These are phyloP conservation scores for Cenchrus americanus DNA, from an alignment of 176 grass and related monocot species.

Conservation along the genomic window DNA sequence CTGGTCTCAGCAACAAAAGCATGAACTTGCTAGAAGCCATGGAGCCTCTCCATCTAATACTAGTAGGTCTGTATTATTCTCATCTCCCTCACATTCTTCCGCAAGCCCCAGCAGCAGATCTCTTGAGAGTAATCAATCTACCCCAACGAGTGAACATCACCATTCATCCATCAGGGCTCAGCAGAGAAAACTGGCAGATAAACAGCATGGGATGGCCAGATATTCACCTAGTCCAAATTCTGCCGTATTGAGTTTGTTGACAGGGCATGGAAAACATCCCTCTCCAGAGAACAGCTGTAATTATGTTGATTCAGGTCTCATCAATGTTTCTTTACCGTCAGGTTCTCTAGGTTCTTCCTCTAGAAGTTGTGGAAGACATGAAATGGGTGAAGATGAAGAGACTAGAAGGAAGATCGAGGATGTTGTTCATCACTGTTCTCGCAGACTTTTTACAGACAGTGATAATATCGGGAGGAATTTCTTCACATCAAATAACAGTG, in stretches of 20 bases:
- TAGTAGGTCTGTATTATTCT: slow-evolving; percentile 49
- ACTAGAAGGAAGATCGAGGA: slow-evolving; percentile 51
- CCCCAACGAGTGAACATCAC: slow-evolving; percentile 42
- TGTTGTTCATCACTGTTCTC: slow-evolving; percentile 44
- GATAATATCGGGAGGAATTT: slow-evolving; percentile 45
- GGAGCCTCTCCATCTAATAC: slow-evolving; percentile 53
- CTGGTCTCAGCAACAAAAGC: slow-evolving; percentile 71
- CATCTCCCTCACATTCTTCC: slow-evolving; percentile 56
- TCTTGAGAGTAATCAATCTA: slow-evolving; percentile 56
- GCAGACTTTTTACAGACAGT: slow-evolving; percentile 50
- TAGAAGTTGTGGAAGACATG: slow-evolving; percentile 23
- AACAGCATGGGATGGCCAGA: slow-evolving; percentile 33
- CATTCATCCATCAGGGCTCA: slow-evolving; percentile 40
- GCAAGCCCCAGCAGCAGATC: slow-evolving; percentile 56
- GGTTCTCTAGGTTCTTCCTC: slow-evolving; percentile 31
- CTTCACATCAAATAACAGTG: slow-evolving; percentile 34
- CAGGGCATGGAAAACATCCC: slow-evolving; percentile 42
- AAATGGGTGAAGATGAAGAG: slow-evolving; percentile 44
- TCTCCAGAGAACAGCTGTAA: slow-evolving; percentile 29
- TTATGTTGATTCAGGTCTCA: slow-evolving; percentile 23
- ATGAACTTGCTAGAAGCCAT: slow-evolving; percentile 39
- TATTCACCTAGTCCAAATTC: slow-evolving; percentile 51
- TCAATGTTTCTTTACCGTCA: slow-evolving; percentile 31
- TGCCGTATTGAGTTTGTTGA: slow-evolving; percentile 46
- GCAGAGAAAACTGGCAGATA: slow-evolving; percentile 29